Percentiles rank a stretch among this genome's conserved stretches.
Evolutionary conservation across 768 basidiomycete species (phyloP).

Genomic region (Tricholoma hemisulphureum): DNA sequence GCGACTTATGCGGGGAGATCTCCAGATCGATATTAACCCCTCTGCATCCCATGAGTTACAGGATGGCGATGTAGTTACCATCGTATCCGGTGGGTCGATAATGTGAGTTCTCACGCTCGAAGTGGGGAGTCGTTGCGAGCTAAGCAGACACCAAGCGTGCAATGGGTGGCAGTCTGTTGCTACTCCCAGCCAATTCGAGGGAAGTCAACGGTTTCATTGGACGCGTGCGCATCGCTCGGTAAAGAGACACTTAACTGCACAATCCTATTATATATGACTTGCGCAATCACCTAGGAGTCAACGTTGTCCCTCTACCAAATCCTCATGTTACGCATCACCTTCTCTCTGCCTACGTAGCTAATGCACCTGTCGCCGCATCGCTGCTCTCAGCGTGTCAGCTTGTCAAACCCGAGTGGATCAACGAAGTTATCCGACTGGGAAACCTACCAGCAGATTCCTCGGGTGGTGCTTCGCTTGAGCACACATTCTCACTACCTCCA

Average conservation of each 20-base stretch:
- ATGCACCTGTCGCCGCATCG: conserved; percentile 51
- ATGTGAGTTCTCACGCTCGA: conserved; percentile 39
- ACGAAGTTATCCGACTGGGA: conserved; percentile 56
- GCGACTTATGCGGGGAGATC: conserved; percentile 39
- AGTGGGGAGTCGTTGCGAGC: background rate
- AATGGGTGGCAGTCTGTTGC: conserved; percentile 52
- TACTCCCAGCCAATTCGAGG: conserved; percentile 40
- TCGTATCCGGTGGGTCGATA: conserved; percentile 43
- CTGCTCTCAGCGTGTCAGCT: conserved; percentile 57
- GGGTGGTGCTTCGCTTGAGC: conserved; percentile 45
- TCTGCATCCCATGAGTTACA: conserved; percentile 41
- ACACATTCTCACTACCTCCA: conserved; percentile 47
- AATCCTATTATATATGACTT: background rate
- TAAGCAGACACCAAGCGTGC: conserved; percentile 34
- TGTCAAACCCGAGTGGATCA: conserved; percentile 68
- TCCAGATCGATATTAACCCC: conserved; percentile 34
- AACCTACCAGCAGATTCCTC: conserved; percentile 32
- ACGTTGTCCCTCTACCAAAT: conserved; percentile 44
- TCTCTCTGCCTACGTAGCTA: conserved; percentile 47
- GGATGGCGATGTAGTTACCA: conserved; percentile 52
- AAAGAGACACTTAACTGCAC: conserved; percentile 11
- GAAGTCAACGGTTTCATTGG: conserved; percentile 35
- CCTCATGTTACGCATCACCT: conserved; percentile 65
- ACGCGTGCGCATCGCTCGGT: conserved; percentile 57
- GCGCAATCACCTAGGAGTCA: conserved; percentile 48